Conservation (phyloP, 352 stramenopile species). For the Phytophthora quininea region DNA sequence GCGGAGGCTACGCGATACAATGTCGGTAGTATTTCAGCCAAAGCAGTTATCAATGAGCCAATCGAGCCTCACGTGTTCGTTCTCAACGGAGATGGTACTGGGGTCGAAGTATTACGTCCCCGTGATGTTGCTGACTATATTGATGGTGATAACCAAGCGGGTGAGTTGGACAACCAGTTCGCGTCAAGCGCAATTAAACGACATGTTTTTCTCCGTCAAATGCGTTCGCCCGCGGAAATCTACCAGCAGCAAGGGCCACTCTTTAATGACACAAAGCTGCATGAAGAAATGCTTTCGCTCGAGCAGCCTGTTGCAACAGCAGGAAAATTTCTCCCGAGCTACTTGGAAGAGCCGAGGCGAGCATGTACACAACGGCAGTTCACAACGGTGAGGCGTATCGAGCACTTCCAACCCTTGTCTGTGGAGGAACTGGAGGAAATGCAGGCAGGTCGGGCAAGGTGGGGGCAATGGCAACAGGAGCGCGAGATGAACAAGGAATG, state of each 20-base stretch:
- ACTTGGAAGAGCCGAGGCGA: constrained; percentile 28
- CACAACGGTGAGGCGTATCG: constrained; percentile 50
- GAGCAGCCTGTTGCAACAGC: constrained; percentile 51
- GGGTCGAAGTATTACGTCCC: constrained; percentile 59
- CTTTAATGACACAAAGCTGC: constrained; percentile 51
- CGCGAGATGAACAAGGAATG: constrained; percentile 69
- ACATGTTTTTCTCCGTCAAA: constrained; percentile 31
- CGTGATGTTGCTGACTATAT: constrained; percentile 49
- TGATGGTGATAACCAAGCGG: constrained; percentile 12
- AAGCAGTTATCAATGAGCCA: constrained; percentile 75
- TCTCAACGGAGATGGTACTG: constrained; percentile 77
- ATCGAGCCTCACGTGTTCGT: constrained; percentile 78
- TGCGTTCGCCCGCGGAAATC: constrained; percentile 14
- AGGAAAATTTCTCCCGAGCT: constrained; percentile 44
- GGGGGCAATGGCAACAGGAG: constrained; percentile 54
- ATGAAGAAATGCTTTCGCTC: constrained; percentile 42
- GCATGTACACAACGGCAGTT: constrained; percentile 31
- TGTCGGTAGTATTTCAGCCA: constrained; percentile 54
- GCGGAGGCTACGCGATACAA: constrained; percentile 53
- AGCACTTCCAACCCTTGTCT: constrained; percentile 52
- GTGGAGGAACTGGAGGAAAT: constrained; percentile 42
- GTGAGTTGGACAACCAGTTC: neutral
- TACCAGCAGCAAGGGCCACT: constrained; percentile 12
- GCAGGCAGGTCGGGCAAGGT: constrained; percentile 41
- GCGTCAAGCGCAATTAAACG: neutral